A percentile compares a stretch with the other conserved stretches of the same genome.
Conservation (phyloP, 2,329 filamentous ascomycete genomes). For the Hymenoscyphus fructigenus region DNA sequence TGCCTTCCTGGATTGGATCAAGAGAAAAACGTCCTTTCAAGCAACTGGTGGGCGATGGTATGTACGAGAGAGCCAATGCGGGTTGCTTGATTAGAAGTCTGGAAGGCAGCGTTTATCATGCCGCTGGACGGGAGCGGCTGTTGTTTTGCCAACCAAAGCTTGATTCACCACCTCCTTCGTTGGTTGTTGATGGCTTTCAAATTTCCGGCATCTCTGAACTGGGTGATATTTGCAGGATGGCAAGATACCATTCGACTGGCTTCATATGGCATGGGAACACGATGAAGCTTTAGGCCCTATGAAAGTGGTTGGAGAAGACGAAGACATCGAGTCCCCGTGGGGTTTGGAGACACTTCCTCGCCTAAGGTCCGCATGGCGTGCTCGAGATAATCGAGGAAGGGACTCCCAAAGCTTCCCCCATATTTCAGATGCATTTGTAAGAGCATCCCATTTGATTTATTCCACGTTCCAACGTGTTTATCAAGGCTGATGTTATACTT, state of each 20-base stretch:
- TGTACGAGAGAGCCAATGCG: neutral
- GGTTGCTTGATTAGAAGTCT: neutral
- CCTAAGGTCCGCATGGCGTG: neutral
- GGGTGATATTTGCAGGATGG: neutral
- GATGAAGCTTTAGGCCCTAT: neutral
- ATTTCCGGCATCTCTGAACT: neutral
- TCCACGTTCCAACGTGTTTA: neutral
- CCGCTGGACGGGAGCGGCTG: neutral
- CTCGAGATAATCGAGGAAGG: neutral
- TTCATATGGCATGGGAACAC: neutral
- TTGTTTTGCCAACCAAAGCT: neutral
- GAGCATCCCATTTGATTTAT: neutral
- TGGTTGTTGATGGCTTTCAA: neutral
- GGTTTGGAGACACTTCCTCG: neutral
- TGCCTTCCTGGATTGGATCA: neutral
- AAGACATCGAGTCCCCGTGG: neutral
- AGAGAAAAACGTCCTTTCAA: neutral
- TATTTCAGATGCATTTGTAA: conserved; percentile 1
- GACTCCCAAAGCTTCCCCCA: neutral
- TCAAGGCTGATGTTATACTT: neutral
- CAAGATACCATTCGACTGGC: neutral
- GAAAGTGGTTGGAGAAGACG: neutral
- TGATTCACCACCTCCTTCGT: neutral
- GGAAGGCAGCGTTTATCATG: neutral
- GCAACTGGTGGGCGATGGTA: neutral